phyloP scores from a whole-genome alignment of 495 filamentous ascomycete genomes.

The Penicillium coprophilum region DNA sequence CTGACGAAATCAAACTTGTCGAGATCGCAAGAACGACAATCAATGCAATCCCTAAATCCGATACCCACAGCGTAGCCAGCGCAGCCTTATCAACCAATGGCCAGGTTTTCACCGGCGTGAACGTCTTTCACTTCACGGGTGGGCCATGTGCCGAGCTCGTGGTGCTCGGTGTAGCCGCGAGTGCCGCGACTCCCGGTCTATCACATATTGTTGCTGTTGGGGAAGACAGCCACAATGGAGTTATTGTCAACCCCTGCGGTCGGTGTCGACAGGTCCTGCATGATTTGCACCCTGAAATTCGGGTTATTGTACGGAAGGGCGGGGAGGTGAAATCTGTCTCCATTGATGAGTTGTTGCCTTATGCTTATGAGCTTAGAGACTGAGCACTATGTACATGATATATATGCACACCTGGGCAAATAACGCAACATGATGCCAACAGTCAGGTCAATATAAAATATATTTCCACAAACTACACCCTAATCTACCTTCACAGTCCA shows the following conservation, averaged over 20 bases:
- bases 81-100: conserved; percentile 9
- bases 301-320: conserved; percentile 21
- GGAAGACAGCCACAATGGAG: conserved; percentile 20
- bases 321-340: conserved; percentile 15
- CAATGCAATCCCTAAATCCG: conserved; percentile 4
- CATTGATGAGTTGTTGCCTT: conserved; percentile 6
- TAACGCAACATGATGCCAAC: not conserved
- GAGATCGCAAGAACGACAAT: not conserved
- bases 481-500: not conserved
- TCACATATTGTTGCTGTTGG: conserved; percentile 28
- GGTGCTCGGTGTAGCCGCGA: conserved; percentile 29
- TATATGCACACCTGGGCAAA: not conserved
- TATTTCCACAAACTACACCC: not conserved
- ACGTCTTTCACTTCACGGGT: conserved; percentile 34
- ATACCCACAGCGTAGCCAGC: not conserved
- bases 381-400: not conserved
- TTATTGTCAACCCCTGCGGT: conserved; percentile 32
- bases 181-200: conserved; percentile 18
- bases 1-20: not conserved
- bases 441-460: not conserved
- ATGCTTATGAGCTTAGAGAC: not conserved
- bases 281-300: conserved; percentile 30
- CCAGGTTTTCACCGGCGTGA: conserved; percentile 29
- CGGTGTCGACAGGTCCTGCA: conserved; percentile 32
- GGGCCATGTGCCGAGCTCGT: conserved; percentile 34